phyloP scores from a whole-genome alignment of 768 basidiomycete genomes.

The Daedalea quercina region DNA sequence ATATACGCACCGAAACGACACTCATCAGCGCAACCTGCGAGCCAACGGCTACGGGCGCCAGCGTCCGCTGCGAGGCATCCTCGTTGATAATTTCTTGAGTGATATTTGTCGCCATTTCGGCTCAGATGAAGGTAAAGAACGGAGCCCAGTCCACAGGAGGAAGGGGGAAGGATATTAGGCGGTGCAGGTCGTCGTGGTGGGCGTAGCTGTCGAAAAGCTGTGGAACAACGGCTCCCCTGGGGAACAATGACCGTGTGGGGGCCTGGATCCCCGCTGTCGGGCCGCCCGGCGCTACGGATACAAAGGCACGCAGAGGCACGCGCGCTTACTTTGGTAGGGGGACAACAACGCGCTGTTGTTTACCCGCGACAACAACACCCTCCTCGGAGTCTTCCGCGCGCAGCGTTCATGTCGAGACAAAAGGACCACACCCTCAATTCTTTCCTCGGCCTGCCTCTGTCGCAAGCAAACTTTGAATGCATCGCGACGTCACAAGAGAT shows the following conservation, averaged over 20 bases:
- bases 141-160: slow-evolving; percentile 8
- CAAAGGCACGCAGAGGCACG: too few relatives aligned
- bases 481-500: slow-evolving; percentile 62
- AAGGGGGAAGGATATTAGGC: slow-evolving; percentile 2
- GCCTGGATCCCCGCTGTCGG: not conserved
- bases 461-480: slow-evolving; percentile 20
- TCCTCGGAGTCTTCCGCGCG: not conserved
- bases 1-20: slow-evolving; percentile 54
- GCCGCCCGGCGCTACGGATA: too few relatives aligned
- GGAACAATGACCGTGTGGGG: slow-evolving; percentile 7
- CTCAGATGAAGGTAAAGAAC: slow-evolving; percentile 9
- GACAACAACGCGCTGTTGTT: too few relatives aligned
- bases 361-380: not conserved
- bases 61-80: slow-evolving; percentile 41
- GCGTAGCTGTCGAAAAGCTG: not conserved
- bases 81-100: slow-evolving; percentile 20
- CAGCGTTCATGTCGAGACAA: not conserved
- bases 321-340: too few relatives aligned
- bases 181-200: not conserved
- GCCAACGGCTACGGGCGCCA: slow-evolving; percentile 75
- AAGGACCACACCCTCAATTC: slow-evolving; percentile 37
- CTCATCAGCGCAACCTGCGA: slow-evolving; percentile 75
- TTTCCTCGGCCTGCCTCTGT: slow-evolving; percentile 40
- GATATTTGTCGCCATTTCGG: slow-evolving; percentile 16
- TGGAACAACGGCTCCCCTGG: too few relatives aligned